These are phyloP conservation scores for Paraphoma chrysanthemicola DNA, from an alignment of 2,329 filamentous ascomycete species.

Conservation along the genomic window DNA sequence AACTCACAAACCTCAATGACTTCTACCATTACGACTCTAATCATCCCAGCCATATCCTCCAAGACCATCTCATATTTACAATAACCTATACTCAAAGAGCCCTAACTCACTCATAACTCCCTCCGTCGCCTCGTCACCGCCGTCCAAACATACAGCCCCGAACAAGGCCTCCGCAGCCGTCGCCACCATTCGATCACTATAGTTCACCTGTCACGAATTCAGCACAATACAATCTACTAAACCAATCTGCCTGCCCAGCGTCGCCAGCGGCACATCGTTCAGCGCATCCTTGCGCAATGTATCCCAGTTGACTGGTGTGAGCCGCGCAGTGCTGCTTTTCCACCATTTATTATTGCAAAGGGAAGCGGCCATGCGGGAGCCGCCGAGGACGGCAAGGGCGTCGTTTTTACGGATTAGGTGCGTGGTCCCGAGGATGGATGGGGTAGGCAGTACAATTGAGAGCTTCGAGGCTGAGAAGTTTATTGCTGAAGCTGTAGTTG, in stretches of 20 bases:
- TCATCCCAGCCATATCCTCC: too few species aligned
- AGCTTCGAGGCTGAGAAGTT: neutral
- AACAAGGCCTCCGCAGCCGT: slow-evolving; percentile 2
- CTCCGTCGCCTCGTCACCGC: neutral
- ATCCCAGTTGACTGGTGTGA: neutral
- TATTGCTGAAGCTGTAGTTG: neutral
- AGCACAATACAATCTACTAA: neutral
- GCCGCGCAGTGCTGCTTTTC: neutral
- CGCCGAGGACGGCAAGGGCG: neutral
- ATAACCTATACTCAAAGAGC: neutral
- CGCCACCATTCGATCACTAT: neutral
- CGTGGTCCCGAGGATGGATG: neutral
- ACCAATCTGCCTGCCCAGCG: neutral
- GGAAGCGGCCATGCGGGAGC: neutral
- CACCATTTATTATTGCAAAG: neutral
- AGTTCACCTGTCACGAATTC: neutral
- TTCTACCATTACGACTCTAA: too few species aligned
- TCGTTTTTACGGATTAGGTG: neutral
- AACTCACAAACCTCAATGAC: too few species aligned
- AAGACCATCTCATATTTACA: too few species aligned
- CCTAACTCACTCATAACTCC: neutral
- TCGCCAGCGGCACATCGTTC: neutral
- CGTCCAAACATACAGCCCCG: slow-evolving; percentile 2
- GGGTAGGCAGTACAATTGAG: neutral
- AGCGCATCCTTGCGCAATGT: neutral